phyloP scores from a whole-genome alignment of 768 basidiomycete species.

The Amanita thiersii region DNA sequence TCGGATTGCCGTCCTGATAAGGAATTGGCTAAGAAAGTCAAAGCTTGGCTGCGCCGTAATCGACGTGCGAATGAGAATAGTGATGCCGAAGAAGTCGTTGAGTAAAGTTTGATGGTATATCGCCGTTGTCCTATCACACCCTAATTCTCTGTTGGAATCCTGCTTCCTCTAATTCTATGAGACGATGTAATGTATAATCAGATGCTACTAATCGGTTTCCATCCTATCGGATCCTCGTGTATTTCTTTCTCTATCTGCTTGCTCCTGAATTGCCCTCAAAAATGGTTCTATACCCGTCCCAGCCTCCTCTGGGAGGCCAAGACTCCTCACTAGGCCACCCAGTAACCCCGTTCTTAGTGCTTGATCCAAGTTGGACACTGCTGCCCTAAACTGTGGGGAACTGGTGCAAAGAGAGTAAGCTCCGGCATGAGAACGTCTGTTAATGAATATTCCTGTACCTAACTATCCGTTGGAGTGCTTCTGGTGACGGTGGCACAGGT shows the following conservation, averaged over 20 bases:
- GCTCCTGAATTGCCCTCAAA: constrained; percentile 70
- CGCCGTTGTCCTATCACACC: not conserved
- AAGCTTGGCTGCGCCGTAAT: constrained; percentile 45
- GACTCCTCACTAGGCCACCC: constrained; percentile 61
- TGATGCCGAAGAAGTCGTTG: constrained; percentile 56
- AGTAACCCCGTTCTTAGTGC: constrained; percentile 78
- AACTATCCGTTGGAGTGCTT: constrained; percentile 67
- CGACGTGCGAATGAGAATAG: constrained; percentile 39
- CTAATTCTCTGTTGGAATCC: not conserved
- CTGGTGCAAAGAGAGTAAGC: constrained; percentile 16
- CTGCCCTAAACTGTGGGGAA: constrained; percentile 76
- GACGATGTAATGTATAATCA: constrained; percentile 1
- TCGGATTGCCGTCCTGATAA: constrained; percentile 45
- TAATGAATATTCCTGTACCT: constrained; percentile 23
- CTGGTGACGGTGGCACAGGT: constrained; percentile 56
- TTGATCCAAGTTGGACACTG: constrained; percentile 75
- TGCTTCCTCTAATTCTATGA: constrained; percentile 2
- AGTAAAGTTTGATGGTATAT: constrained; percentile 19
- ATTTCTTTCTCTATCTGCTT: constrained; percentile 46
- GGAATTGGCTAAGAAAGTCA: constrained; percentile 55
- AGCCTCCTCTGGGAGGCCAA: constrained; percentile 83
- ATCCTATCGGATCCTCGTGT: constrained; percentile 40
- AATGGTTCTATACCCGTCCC: constrained; percentile 74
- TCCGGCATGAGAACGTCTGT: no score
- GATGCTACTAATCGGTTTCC: constrained; percentile 55